Conservation (phyloP, 192 early-diverging fungal species). For the Coemansia sp. region DNA sequence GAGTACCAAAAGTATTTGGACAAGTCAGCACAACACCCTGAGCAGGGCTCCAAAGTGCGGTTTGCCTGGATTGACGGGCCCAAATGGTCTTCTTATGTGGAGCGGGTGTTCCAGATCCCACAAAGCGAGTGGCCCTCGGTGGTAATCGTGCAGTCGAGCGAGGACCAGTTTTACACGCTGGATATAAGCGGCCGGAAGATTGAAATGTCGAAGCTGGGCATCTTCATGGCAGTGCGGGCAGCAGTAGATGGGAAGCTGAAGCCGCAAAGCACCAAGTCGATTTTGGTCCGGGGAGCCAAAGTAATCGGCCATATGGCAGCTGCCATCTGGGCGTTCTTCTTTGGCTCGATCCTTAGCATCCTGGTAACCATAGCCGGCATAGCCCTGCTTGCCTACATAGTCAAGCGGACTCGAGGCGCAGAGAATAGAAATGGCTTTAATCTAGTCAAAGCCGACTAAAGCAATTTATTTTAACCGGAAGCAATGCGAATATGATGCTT, state of each 20-base stretch:
- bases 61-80: conserved; percentile 66
- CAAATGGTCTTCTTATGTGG: conserved; percentile 63
- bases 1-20: conserved; percentile 24
- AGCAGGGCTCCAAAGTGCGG: conserved; percentile 24
- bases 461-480: conserved; percentile 1
- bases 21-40: not conserved
- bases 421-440: conserved; percentile 1
- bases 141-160: conserved; percentile 56
- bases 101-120: conserved; percentile 52
- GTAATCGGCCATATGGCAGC: conserved; percentile 3
- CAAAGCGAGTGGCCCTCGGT: conserved; percentile 41
- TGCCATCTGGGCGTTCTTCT: conserved; percentile 21
- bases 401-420: conserved; percentile 14
- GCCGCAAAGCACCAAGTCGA: conserved; percentile 34
- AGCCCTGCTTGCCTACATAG: conserved; percentile 16
- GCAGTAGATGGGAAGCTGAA: conserved; percentile 38
- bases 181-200: conserved; percentile 31
- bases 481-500: conserved; percentile 81
- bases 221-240: conserved; percentile 46
- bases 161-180: conserved; percentile 39
- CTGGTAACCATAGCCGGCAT: conserved; percentile 22
- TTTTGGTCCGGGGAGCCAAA: conserved; percentile 29
- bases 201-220: conserved; percentile 33
- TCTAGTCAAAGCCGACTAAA: conserved; percentile 48
- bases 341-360: conserved; percentile 26